phyloP scores from a whole-genome alignment of 345 rosid genomes.

The Eucalyptus polyanthemos region DNA sequence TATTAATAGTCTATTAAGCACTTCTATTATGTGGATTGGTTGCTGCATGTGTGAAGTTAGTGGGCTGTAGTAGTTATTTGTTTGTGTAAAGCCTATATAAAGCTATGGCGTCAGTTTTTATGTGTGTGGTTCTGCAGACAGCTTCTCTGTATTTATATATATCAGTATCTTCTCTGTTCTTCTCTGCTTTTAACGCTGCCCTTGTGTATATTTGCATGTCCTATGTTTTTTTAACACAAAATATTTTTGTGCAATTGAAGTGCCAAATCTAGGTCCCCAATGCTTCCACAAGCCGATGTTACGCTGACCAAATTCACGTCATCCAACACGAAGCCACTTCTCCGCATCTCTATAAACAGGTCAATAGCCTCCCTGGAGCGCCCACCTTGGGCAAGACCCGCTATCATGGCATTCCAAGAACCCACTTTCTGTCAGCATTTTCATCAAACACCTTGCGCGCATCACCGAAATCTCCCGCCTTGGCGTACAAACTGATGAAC shows the following conservation, averaged over 20 bases:
- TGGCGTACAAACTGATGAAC: conserved; percentile 37
- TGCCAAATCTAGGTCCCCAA: conserved; percentile 56
- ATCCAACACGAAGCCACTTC: conserved; percentile 54
- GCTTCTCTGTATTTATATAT: no score
- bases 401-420: conserved; percentile 79
- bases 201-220: no score
- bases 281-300: conserved; percentile 62
- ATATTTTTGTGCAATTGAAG: conserved; percentile 64
- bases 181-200: no score
- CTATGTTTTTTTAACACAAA: no score
- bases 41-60: no score
- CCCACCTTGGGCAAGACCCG: conserved; percentile 53
- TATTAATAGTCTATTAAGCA: no score
- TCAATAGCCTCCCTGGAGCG: conserved; percentile 36
- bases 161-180: no score
- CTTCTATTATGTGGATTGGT: no score
- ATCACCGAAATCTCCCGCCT: conserved; percentile 29
- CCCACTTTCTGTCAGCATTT: conserved; percentile 67
- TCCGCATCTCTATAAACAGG: conserved; percentile 48
- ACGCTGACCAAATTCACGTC: conserved; percentile 71
- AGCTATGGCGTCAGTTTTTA: no score
- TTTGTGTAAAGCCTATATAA: no score
- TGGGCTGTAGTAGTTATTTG: no score
- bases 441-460: conserved; percentile 61
- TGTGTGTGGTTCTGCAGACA: no score